Evolutionary conservation across 208 protist genomes (phyloP), one percentile per base, ranked within the genome.

Genomic region (Leishmania amazonensis): DNA sequence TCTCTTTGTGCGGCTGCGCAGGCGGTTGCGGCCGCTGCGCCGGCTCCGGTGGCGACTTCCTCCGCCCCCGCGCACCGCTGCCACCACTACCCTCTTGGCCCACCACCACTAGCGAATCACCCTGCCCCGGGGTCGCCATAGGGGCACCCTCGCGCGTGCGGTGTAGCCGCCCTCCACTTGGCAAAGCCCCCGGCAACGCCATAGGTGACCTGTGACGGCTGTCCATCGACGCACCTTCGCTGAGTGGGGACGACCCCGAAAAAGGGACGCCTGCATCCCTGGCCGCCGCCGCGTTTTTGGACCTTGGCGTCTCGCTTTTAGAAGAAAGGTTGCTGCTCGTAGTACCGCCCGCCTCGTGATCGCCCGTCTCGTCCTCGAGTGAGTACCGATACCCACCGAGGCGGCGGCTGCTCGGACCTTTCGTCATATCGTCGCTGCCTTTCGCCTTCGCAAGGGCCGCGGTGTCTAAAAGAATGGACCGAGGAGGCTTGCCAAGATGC

Each of bases 241-340:
- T 78, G 19, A 15, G 74, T 24, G 77, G 76, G 9, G 76, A 85
- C 9, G 72, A 65, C 78, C 77, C 67, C 21, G 73, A 75, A 54
- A 51, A 81, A 67, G 68, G 38, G 6, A 38, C 19, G 54, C 53
- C 38, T 7, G 38, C 40, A 15, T 78, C 8, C 74, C 24, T 78
- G 35, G 51, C 15, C 45, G 21, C 75, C n/a, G 15, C 68, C n/a
- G 38, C 62, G n/a, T 81, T 62, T 53, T 47, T 53, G 45, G 42
- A 42, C 28, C 74, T 67, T 2, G 65, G 67, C 24, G 62, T 78
- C 64, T 88, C 76, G 31, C 58, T 79, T 42, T 79, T 80, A 8
- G 81, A 85, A 11, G 85, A 85, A 15, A 79, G 54, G 81, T 85
- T 81, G 75, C 85, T 85, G 78, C 81, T 88, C 5, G 79, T 85